phyloP scores from a whole-genome alignment of 495 filamentous ascomycete genomes.

The Talaromyces wortmannii region DNA sequence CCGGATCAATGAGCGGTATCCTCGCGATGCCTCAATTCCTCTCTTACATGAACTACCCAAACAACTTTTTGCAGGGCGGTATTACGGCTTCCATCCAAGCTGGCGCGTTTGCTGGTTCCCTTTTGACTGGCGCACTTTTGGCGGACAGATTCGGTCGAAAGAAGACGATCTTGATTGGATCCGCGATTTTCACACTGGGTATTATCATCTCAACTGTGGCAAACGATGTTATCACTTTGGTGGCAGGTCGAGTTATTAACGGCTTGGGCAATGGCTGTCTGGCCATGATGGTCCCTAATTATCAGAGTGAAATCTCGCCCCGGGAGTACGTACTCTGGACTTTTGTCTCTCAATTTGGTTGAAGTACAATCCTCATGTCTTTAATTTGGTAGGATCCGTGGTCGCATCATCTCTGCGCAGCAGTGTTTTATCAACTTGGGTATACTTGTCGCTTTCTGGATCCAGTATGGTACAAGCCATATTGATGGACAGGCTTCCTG shows the following conservation, averaged over 20 bases:
- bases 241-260: constrained; percentile 18
- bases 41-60: constrained; percentile 14
- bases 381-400: constrained; percentile 6
- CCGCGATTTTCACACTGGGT: constrained; percentile 14
- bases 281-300: constrained; percentile 19
- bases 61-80: constrained; percentile 16
- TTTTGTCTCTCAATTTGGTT: not conserved
- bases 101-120: constrained; percentile 13
- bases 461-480: constrained; percentile 14
- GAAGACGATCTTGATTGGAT: constrained; percentile 13
- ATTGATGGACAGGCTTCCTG: constrained; percentile 11
- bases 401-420: constrained; percentile 9
- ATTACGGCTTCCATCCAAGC: constrained; percentile 13
- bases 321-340: constrained; percentile 5
- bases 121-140: constrained; percentile 14
- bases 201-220: constrained; percentile 11
- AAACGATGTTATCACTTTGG: constrained; percentile 9
- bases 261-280: constrained; percentile 16
- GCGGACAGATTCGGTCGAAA: constrained; percentile 13
- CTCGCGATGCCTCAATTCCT: constrained; percentile 16
- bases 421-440: constrained; percentile 15
- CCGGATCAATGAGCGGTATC: constrained; percentile 13
- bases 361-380: not conserved
- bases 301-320: constrained; percentile 19
- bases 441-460: constrained; percentile 13